Conservation (phyloP, 208 protist genomes). For the Crithidia fasciculata region DNA sequence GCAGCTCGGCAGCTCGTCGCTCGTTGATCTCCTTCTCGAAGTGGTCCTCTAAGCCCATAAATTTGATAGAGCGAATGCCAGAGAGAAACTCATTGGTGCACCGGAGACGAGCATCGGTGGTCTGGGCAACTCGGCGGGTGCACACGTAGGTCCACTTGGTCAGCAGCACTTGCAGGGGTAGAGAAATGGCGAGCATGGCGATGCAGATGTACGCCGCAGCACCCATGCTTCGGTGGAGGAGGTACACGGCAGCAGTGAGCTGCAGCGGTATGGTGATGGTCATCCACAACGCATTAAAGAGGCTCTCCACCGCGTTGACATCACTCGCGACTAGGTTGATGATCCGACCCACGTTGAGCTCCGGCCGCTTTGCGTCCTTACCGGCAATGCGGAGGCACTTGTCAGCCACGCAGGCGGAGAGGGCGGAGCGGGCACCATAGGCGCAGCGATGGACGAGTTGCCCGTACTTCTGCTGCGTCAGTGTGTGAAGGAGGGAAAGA, state of each 20-base stretch:
- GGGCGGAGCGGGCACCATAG: conserved; percentile 47
- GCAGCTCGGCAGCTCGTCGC: conserved; percentile 52
- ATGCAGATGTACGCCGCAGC: conserved; percentile 71
- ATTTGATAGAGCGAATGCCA: conserved; percentile 93
- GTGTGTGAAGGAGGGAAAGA: conserved; percentile 49
- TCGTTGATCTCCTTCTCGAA: conserved; percentile 31
- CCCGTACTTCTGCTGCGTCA: conserved; percentile 55
- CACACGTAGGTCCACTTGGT: conserved; percentile 38
- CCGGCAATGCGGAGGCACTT: conserved; percentile 75
- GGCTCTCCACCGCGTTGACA: conserved; percentile 5
- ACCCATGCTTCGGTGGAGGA: conserved; percentile 62
- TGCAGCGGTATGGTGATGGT: conserved; percentile 46
- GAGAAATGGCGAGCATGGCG: conserved; percentile 57
- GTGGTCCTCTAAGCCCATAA: conserved; percentile 89
- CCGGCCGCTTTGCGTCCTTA: conserved; percentile 52
- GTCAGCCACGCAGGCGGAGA: conserved; percentile 69
- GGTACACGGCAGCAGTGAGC: conserved; percentile 63
- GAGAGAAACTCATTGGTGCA: conserved; percentile 92
- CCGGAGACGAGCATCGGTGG: conserved; percentile 90
- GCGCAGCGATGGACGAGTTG: conserved; percentile 47
- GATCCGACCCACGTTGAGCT: conserved; percentile 81
- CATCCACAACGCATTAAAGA: conserved; percentile 12
- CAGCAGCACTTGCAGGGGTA: conserved; percentile 74
- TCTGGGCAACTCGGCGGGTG: conserved; percentile 24
- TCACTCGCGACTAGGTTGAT: conserved; percentile 57